phyloP scores from a whole-genome alignment of 1,139 yeast genomes.

The Suhomyces bribrorum region DNA sequence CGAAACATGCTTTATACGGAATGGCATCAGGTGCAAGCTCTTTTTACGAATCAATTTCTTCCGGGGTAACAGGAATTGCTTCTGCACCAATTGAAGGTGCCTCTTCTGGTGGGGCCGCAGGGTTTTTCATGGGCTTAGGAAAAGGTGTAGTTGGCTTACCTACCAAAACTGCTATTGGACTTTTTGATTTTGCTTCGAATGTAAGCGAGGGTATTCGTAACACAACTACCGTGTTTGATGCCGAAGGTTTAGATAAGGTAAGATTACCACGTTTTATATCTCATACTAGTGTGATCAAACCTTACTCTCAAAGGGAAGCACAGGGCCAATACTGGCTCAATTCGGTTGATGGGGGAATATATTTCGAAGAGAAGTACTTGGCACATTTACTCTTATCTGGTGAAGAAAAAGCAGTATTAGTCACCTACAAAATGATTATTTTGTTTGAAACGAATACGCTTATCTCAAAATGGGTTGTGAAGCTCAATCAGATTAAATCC shows the following conservation, averaged over 20 bases:
- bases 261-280: slow-evolving; percentile 79
- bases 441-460: slow-evolving; percentile 66
- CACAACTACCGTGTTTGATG: slow-evolving; percentile 89
- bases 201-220: slow-evolving; percentile 92
- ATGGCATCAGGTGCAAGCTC: slow-evolving; percentile 87
- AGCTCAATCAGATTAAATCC: slow-evolving; percentile 60
- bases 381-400: slow-evolving; percentile 87
- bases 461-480: slow-evolving; percentile 65
- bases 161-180: slow-evolving; percentile 93
- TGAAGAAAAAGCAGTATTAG: slow-evolving; percentile 71
- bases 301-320: slow-evolving; percentile 80
- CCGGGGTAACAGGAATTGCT: slow-evolving; percentile 91
- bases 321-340: slow-evolving; percentile 95
- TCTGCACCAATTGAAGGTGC: slow-evolving; percentile 91
- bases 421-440: slow-evolving; percentile 72
- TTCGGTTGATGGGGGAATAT: slow-evolving; percentile 77
- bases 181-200: slow-evolving; percentile 89
- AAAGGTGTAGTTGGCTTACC: slow-evolving; percentile 95
- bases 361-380: slow-evolving; percentile 68
- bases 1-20: slow-evolving; percentile 88
- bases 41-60: slow-evolving; percentile 79
- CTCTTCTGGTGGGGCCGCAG: slow-evolving; percentile 77
- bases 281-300: slow-evolving; percentile 67
- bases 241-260: slow-evolving; percentile 74
- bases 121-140: slow-evolving; percentile 91